A percentile compares a stretch with the other conserved stretches of the same genome.
These are phyloP conservation scores for Saccharomyces cerevisiae DNA, from an alignment of 805 yeast genomes.

Conservation along the genomic window DNA sequence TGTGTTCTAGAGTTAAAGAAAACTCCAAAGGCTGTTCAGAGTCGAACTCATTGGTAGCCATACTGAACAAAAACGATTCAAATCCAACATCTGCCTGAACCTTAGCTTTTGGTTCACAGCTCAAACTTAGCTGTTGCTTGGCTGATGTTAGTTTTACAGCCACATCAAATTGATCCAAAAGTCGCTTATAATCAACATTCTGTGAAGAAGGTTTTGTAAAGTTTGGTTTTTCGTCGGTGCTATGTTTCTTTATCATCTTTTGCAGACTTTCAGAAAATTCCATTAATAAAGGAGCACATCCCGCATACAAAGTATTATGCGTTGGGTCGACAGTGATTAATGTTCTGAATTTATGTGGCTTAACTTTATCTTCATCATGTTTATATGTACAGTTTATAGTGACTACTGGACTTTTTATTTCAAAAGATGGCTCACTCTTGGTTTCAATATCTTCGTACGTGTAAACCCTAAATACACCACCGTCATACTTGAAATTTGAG, in stretches of 20 bases:
- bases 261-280: constrained; percentile 49
- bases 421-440: constrained; percentile 41
- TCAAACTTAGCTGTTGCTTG: constrained; percentile 64
- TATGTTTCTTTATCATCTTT: constrained; percentile 35
- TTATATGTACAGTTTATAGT: constrained; percentile 47
- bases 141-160: constrained; percentile 58
- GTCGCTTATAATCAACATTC: constrained; percentile 33
- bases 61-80: constrained; percentile 53
- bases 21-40: constrained; percentile 36
- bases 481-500: constrained; percentile 53
- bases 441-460: constrained; percentile 35
- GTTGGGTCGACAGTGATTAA: constrained; percentile 40
- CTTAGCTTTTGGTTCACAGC: constrained; percentile 92
- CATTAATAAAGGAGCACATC: constrained; percentile 68
- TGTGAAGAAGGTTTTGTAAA: constrained; percentile 3
- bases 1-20: constrained; percentile 42
- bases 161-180: constrained; percentile 51
- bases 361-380: constrained; percentile 7
- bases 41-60: constrained; percentile 43
- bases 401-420: constrained; percentile 70
- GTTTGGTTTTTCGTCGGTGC: constrained; percentile 7
- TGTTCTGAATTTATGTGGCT: constrained; percentile 25
- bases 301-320: constrained; percentile 57
- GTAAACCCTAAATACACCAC: constrained; percentile 48
- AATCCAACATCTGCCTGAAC: constrained; percentile 79